These are phyloP conservation scores for Athelia psychrophila DNA, from an alignment of 1,284 basidiomycete genomes.

Conservation along the genomic window DNA sequence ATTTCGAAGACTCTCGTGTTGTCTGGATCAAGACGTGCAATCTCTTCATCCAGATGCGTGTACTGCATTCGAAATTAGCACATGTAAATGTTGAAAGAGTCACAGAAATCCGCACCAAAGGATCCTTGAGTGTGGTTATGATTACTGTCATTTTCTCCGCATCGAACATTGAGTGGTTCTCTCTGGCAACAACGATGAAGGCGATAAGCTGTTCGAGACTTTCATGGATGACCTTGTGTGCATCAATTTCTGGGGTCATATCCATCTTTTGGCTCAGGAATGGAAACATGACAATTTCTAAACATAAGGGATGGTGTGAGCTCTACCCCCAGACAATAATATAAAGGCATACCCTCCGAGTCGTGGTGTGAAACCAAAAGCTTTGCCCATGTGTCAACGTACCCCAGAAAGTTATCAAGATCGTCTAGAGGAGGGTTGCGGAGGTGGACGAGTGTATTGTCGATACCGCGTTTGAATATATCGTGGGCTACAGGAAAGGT, in stretches of 20 bases:
- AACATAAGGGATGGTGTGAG: not conserved
- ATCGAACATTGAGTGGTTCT: slow-evolving; percentile 27
- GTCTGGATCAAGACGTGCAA: slow-evolving; percentile 26
- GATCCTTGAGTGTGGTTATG: slow-evolving; percentile 23
- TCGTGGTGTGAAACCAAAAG: slow-evolving; percentile 29
- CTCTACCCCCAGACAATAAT: not conserved
- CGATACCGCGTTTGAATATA: slow-evolving; percentile 30
- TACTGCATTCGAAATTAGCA: slow-evolving; percentile 16
- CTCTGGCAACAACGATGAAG: slow-evolving; percentile 19
- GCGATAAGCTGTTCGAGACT: slow-evolving; percentile 25
- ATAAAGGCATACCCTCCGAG: slow-evolving; percentile 20
- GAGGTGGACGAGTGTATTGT: slow-evolving; percentile 28
- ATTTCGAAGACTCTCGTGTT: slow-evolving; percentile 28
- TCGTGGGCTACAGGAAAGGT: slow-evolving; percentile 25
- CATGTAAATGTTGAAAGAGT: not conserved
- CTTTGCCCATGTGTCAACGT: slow-evolving; percentile 33
- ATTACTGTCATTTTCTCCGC: slow-evolving; percentile 19
- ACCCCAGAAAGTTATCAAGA: slow-evolving; percentile 37
- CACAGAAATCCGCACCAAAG: slow-evolving; percentile 21
- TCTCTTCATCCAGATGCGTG: slow-evolving; percentile 32
- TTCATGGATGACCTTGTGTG: slow-evolving; percentile 32
- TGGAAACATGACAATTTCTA: slow-evolving; percentile 33
- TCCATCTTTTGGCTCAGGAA: slow-evolving; percentile 33
- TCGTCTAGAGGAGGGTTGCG: slow-evolving; percentile 31
- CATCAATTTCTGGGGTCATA: slow-evolving; percentile 30